These are phyloP conservation scores for Beta vulgaris DNA, from an alignment of 148 eudicot genomes.

Conservation along the genomic window DNA sequence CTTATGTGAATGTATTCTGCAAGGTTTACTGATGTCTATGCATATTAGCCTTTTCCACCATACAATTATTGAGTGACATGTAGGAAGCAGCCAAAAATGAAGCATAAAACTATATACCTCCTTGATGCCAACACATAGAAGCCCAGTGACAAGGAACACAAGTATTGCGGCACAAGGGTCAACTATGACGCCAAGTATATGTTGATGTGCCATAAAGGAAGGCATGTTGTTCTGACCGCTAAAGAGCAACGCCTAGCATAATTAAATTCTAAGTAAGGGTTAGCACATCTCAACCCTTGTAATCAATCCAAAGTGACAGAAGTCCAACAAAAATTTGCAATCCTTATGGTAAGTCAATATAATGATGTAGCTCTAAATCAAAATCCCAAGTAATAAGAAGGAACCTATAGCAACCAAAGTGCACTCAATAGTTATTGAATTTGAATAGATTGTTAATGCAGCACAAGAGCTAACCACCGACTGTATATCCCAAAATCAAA, in stretches of 20 bases:
- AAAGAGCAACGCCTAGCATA: slow-evolving; percentile 48
- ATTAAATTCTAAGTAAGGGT: not conserved
- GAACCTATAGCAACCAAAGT: too few species aligned
- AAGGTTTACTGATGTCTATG: slow-evolving; percentile 14
- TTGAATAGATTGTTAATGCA: too few species aligned
- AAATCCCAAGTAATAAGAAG: too few species aligned
- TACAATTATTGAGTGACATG: not conserved
- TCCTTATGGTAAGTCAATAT: not conserved
- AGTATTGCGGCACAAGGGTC: slow-evolving; percentile 59
- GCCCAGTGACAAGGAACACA: slow-evolving; percentile 43
- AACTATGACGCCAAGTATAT: slow-evolving; percentile 40
- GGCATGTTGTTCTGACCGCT: slow-evolving; percentile 54
- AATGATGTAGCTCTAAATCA: too few species aligned
- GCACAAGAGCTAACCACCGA: too few species aligned
- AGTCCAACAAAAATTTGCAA: not conserved
- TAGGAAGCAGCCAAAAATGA: slow-evolving; percentile 1
- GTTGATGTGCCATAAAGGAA: slow-evolving; percentile 44
- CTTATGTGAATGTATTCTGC: slow-evolving; percentile 55
- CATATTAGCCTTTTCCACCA: not conserved
- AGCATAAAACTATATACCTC: slow-evolving; percentile 36
- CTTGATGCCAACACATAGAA: slow-evolving; percentile 60
- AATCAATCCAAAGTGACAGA: not conserved
- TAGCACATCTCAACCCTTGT: not conserved
- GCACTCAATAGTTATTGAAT: too few species aligned
- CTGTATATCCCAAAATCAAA: slow-evolving; percentile 59